A percentile compares a stretch with the other conserved stretches of the same genome.
These are phyloP conservation scores for Plantago elongata DNA, from an alignment of 257 asterid genomes.

Conservation along the genomic window DNA sequence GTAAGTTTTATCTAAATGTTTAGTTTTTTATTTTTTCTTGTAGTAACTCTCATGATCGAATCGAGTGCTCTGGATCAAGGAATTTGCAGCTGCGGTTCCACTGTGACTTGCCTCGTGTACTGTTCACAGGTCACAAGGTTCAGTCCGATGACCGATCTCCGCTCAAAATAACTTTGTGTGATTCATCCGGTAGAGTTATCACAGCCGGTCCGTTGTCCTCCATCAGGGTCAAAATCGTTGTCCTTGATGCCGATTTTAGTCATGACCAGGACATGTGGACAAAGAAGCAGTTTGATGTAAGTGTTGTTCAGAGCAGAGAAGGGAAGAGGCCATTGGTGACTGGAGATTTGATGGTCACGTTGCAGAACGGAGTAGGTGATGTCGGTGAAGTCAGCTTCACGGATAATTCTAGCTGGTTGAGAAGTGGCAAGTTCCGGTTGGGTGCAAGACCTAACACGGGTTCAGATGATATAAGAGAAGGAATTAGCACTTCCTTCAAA, in stretches of 20 bases:
- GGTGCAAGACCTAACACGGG: conserved; percentile 36
- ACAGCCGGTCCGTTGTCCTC: conserved; percentile 58
- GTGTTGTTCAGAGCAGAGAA: conserved; percentile 52
- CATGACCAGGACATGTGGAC: conserved; percentile 63
- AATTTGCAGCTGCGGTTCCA: conserved; percentile 47
- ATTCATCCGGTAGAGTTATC: conserved; percentile 37
- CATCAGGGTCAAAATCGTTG: conserved; percentile 40
- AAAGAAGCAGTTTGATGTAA: conserved; percentile 40
- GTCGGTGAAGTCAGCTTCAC: conserved; percentile 63
- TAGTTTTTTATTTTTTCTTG: conserved; percentile 12
- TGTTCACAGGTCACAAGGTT: conserved; percentile 58
- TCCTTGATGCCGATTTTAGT: conserved; percentile 76
- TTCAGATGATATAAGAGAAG: conserved; percentile 58
- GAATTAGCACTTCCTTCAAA: conserved; percentile 58
- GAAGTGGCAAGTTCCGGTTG: conserved; percentile 76
- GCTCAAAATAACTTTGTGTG: conserved; percentile 39
- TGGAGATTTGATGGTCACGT: conserved; percentile 44
- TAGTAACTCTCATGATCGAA: conserved; percentile 39
- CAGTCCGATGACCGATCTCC: conserved; percentile 30
- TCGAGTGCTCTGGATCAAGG: conserved; percentile 33
- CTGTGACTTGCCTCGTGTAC: conserved; percentile 34
- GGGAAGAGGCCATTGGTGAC: conserved; percentile 80
- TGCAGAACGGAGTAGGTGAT: conserved; percentile 64
- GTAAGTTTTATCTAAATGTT: neutral
- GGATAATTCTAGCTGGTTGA: conserved; percentile 87